Evolutionary conservation across 306 rosid species (phyloP), one percentile per base, ranked within the genome.

Genomic region (Arachis hypogaea): DNA sequence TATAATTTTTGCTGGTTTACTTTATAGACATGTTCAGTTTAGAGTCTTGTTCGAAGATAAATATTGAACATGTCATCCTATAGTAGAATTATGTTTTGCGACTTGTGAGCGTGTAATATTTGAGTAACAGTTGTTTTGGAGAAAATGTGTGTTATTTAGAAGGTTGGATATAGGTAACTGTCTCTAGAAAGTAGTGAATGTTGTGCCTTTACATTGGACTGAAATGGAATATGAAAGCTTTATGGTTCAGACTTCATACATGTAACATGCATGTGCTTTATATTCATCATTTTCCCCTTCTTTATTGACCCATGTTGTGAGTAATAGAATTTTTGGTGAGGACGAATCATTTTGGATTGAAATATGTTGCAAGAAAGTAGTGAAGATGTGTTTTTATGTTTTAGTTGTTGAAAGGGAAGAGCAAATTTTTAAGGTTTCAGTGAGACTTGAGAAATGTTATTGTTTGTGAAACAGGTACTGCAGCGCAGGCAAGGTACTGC

Each of bases 401-500:
- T 50, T 36, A 59, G 52, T 49, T 67, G 62, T 36, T 9, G 44
- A n/a, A 67, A 76, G 67, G 62, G 41, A 76, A 57, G 59, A 46
- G 50, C 6, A 58, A 67, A 58, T 18, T 5, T 12, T 7, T 16
- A 7, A 58, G 6, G 29, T 56, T 71, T 50, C 60, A 69, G n/a
- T 60, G 22, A 46, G 59, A 74, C 64, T 43, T 56, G 45, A 74
- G 36, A 36, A 49, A 5, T 30, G 36, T 72, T 67, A 22, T 33
- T 64, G 9, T 51, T 78, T 78, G 28, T 72, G 79, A 73, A 22
- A 47, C 85, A 91, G 98, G 96, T 93, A 77, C 80, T 93, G 79
- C 91, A 86, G 72, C 82, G 87, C 9, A 85, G 98, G 78, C 98
- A 93, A 76, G 94, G 97, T 43, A 56, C 82, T 40, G 79, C 88